phyloP scores from a whole-genome alignment of 495 filamentous ascomycete genomes.

The Margaritispora aquatica region DNA sequence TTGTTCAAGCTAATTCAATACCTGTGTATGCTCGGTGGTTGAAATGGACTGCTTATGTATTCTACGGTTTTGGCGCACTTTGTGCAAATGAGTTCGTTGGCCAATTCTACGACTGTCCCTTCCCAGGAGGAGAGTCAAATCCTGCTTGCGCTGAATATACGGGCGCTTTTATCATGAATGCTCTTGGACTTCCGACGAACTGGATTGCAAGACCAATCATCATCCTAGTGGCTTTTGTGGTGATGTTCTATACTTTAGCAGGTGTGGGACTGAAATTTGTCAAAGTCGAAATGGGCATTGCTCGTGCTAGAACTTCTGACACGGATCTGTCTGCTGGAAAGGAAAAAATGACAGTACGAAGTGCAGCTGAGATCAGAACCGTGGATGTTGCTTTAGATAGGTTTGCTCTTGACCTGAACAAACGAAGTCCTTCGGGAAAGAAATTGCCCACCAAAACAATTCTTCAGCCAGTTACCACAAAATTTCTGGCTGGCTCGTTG shows the following conservation, averaged over 20 bases:
- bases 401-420: conserved; percentile 57
- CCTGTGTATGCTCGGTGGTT: conserved; percentile 69
- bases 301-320: conserved; percentile 46
- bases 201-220: conserved; percentile 62
- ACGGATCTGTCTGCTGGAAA: conserved; percentile 54
- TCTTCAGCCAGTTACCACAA: conserved; percentile 54
- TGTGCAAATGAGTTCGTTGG: conserved; percentile 63
- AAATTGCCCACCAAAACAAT: conserved; percentile 47
- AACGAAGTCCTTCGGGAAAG: conserved; percentile 39
- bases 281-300: conserved; percentile 54
- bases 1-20: conserved; percentile 63
- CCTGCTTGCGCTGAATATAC: conserved; percentile 60
- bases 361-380: conserved; percentile 43
- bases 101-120: conserved; percentile 62
- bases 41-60: conserved; percentile 55
- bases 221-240: conserved; percentile 46
- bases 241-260: conserved; percentile 51
- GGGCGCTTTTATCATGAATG: conserved; percentile 58
- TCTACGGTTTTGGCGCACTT: conserved; percentile 62
- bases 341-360: conserved; percentile 47
- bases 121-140: conserved; percentile 46
- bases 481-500: conserved; percentile 55
- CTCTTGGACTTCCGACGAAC: conserved; percentile 52
- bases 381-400: conserved; percentile 55
- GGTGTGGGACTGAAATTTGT: conserved; percentile 51